Percentiles rank a stretch among this genome's conserved stretches.
These are phyloP conservation scores for Kregervanrija delftensis DNA, from an alignment of 805 yeast genomes.

Conservation along the genomic window DNA sequence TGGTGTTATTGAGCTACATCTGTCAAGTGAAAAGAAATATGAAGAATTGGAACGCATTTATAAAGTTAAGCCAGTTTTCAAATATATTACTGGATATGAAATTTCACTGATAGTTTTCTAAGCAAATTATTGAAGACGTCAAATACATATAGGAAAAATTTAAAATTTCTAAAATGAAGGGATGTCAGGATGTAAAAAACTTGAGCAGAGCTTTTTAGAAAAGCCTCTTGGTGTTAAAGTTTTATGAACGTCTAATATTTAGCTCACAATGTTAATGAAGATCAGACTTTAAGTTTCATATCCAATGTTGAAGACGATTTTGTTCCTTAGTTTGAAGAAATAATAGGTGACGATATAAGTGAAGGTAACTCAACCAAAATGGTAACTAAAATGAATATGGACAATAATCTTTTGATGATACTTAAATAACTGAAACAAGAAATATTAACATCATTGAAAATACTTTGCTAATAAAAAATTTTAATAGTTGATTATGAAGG, in stretches of 20 bases:
- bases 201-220: background rate
- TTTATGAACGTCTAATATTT: constrained; percentile 2
- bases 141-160: constrained; percentile 17
- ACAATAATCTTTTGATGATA: no score
- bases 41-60: constrained; percentile 26
- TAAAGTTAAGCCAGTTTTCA: constrained; percentile 17
- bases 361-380: no score
- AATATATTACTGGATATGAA: constrained; percentile 19
- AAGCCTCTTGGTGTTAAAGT: constrained; percentile 1
- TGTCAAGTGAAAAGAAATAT: constrained; percentile 24
- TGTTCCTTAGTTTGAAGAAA: constrained; percentile 1
- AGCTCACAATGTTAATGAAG: background rate
- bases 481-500: no score
- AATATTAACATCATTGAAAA: no score
- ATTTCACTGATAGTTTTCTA: constrained; percentile 30
- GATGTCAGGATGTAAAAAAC: background rate
- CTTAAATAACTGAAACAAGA: no score
- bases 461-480: no score
- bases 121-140: constrained; percentile 23
- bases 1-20: constrained; percentile 32
- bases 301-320: constrained; percentile 1
- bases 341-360: no score
- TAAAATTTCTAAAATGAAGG: constrained; percentile 1
- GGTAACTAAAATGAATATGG: no score
- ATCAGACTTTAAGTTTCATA: background rate